Evolutionary conservation across 805 yeast species (phyloP), one percentile per base, ranked within the genome.

Genomic region (Dipodascus geniculatus): DNA sequence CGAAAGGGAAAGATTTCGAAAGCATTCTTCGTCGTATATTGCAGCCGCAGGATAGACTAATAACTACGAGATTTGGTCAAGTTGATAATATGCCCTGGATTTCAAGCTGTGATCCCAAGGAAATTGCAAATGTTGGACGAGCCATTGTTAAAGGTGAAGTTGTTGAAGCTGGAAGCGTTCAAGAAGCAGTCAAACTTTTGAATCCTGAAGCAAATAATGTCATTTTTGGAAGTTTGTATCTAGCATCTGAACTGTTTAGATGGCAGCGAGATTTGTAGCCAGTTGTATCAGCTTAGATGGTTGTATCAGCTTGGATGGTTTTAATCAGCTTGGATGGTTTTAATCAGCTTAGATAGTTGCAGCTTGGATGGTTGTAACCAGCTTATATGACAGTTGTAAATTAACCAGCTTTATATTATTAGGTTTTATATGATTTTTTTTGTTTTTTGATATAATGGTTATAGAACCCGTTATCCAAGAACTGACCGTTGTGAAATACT

Each of bases 31-130:
- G 70, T 35, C 74, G 78, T 19, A 66, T 87, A 42, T 63, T 85
- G 2, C 64, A 65, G 3, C 61, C 70, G 0, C 63, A 67, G 0
- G 96, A 89, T 61, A 65, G 70, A 1, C 77, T 90, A 0, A 68
- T 83, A 1, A 75, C 83, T 0, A 81, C 91, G 0, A 63, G 71
- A 31, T 93, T 90, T 64, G 77, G 81, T 1, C 61, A 70, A 1
- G 91, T 95, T 0, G 90, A 83, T 14, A 84, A 87, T 0, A 93
- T 93, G 99, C 96, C 98, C 0, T 93, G 98, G 98, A 81, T 93
- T 3, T 62, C 72, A 47, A 69, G 90, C 1, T 73, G 72, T 57
- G 61, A 64, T 2, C 62, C 71, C 0, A 60, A 54, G 1, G 68
- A 65, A 17, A 62, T 83, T 35, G 51, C 53, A 16, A 6, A 52